Base-by-base conservation (phyloP, 1,284 basidiomycete species). In the Microbotryum lychnidis-dioicae region DNA sequence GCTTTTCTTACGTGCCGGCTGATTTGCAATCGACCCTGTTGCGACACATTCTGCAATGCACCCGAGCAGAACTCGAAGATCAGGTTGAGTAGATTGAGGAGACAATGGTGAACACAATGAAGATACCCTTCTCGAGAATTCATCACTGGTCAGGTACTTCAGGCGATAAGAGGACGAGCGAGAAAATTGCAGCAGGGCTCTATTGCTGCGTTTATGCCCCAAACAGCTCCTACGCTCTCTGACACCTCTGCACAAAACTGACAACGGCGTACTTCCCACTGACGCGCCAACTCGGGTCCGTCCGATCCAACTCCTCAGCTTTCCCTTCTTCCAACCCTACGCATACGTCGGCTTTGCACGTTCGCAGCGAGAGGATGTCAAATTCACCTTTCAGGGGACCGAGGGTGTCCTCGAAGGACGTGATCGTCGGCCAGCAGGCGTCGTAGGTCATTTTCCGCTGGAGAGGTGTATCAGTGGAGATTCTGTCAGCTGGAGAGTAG, bases 271-370 rank as follows among this genome's bases (percentile, higher is more conserved):
- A 91, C 86, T 85, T 85, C 66, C 91, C 90, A 71, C 84, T 84
- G 37, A 86, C 81, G 55, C 88, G 78, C 91, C 91, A 93, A 62
- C 84, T 84, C 68, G 84, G 81, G 31, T 82, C 87, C 57, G 79
- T 81, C 46, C 70, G 71, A 70, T 93, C 88, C 9, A 92, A 77
- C 65, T 78, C 77, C 64, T 85, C 83, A 0, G 83, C 85, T 3
- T 83, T 76, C 0, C 83, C 84, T 60, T 82, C 77, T 3, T 82
- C 76, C 6, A 94, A 80, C 2, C 87, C 90, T 16, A 91, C 89
- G 42, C 87, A 87, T 1, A 97, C 92, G 72, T 97, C 93, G 0
- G 94, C 94, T 76, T 98, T 97, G 79, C 89, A 92, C 1, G 94
- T 98, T 27, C 94, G 83, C 62, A 97, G 77, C 69, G 88, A 90